Evolutionary conservation across 805 yeast genomes (phyloP), one percentile per base, ranked within the genome.

Genomic region (Nakazawaea sp.): DNA sequence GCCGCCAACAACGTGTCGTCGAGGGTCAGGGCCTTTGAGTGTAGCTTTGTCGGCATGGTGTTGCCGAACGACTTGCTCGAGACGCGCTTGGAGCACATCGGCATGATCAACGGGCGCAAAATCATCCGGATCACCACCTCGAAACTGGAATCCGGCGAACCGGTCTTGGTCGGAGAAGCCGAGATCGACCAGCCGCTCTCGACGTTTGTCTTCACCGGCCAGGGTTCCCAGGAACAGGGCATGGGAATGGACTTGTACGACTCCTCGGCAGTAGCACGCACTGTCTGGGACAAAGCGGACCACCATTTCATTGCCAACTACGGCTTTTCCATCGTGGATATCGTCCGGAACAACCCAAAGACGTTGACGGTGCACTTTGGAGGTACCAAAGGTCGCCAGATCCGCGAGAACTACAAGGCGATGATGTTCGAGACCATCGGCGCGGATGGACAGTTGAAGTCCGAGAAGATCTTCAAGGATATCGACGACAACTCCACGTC

Each of bases 161-260:
- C 72, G 27, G 98, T 92, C 16, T 71, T 92, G 51, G 61, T 72
- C 37, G 99, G 97, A 66, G 95, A 87, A 68, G 99, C 99, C 40
- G 98, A 92, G 69, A 89, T 94, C 54, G 97, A 92, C 52, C 99
- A 92, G 68, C 98, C 99, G 24, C 83, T 81, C 37, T 85, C 97
- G 30, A 83, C 98, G 16, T 92, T 85, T 60, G 95, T 92, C 41
- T 92, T 94, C 68, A 92, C 99, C 47, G 99, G 98, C 58, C 99
- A 92, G 72, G 99, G 99, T 62, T 90, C 98, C 43, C 99, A 92
- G 67, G 98, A 94, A 64, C 98, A 94, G 70, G 97, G 97, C 61
- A 92, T 92, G 99, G 98, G 99, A 73, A 92, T 92, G 99, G 98
- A 92, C 62, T 75, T 92, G 58, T 92, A 92, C 64, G 80, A 79